phyloP scores from a whole-genome alignment of 768 basidiomycete genomes.

The Leucocoprinus birnbaumii region DNA sequence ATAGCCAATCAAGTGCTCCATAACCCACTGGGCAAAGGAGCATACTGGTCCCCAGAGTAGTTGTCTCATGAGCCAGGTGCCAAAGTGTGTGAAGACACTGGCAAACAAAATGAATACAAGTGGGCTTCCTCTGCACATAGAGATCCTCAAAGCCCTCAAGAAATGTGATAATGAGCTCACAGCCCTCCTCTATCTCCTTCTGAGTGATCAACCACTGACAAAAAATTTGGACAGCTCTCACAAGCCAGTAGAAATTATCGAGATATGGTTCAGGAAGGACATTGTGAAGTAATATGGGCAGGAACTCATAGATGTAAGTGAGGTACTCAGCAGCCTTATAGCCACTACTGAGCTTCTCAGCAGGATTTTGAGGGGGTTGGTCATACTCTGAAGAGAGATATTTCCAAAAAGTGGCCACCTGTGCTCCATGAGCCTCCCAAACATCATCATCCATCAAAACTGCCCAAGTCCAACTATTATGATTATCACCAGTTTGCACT shows the following conservation, averaged over 20 bases:
- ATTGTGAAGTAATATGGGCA: conserved; percentile 25
- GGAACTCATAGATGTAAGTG: conserved; percentile 29
- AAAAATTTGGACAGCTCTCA: conserved; percentile 21
- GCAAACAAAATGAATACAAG: conserved; percentile 12
- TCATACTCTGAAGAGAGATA: conserved; percentile 25
- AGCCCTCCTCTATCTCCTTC: not conserved
- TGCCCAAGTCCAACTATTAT: conserved; percentile 25
- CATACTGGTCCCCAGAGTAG: conserved; percentile 24
- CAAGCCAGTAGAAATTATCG: conserved; percentile 29
- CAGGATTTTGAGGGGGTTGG: conserved; percentile 24
- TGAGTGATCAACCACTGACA: not conserved
- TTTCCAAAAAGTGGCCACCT: conserved; percentile 19
- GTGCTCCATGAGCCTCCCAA: conserved; percentile 35
- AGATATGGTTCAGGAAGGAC: conserved; percentile 26
- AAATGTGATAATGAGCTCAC: not conserved
- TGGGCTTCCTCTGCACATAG: not conserved
- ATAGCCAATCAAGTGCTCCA: conserved; percentile 29
- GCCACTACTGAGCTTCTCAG: conserved; percentile 32
- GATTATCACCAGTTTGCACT: conserved; percentile 22
- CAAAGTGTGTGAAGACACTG: conserved; percentile 31
- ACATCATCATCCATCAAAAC: conserved; percentile 17
- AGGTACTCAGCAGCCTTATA: conserved; percentile 37
- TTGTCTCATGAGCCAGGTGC: conserved; percentile 27
- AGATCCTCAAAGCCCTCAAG: not conserved
- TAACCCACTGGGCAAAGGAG: conserved; percentile 23